phyloP scores from a whole-genome alignment of 2,329 filamentous ascomycete species.

The Helotiales sp. region DNA sequence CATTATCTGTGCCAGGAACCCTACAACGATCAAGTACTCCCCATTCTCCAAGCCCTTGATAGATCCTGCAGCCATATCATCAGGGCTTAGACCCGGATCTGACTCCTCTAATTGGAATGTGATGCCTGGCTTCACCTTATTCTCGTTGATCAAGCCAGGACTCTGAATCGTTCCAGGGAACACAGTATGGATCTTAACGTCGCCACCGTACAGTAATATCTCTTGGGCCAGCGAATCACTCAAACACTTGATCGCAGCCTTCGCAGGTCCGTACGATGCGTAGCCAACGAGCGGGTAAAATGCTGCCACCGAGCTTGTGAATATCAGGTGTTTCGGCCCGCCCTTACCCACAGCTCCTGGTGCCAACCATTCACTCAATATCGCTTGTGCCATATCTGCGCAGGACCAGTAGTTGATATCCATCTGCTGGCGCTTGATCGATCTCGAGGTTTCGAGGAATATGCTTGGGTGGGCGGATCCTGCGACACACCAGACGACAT shows the following conservation, averaged over 20 bases:
- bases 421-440: constrained; percentile 77
- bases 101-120: constrained; percentile 79
- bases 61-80: constrained; percentile 73
- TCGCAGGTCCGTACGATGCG: constrained; percentile 79
- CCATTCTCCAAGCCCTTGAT: constrained; percentile 80
- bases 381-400: constrained; percentile 83
- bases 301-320: constrained; percentile 79
- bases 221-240: constrained; percentile 86
- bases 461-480: constrained; percentile 76
- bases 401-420: constrained; percentile 90
- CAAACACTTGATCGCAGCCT: constrained; percentile 82
- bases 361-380: constrained; percentile 75
- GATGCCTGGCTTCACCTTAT: constrained; percentile 77
- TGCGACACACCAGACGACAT: constrained; percentile 91
- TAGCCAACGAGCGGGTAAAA: constrained; percentile 85
- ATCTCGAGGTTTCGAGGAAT: constrained; percentile 74
- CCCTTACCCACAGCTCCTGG: constrained; percentile 51
- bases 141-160: constrained; percentile 77
- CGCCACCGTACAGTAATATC: constrained; percentile 81
- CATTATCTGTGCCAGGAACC: constrained; percentile 74
- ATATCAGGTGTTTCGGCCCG: constrained; percentile 77
- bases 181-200: constrained; percentile 80
- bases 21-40: constrained; percentile 78
- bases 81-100: constrained; percentile 80
- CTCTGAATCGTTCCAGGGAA: constrained; percentile 83